Conservation (phyloP, 1,284 basidiomycete genomes). For the Athelia sp. region DNA sequence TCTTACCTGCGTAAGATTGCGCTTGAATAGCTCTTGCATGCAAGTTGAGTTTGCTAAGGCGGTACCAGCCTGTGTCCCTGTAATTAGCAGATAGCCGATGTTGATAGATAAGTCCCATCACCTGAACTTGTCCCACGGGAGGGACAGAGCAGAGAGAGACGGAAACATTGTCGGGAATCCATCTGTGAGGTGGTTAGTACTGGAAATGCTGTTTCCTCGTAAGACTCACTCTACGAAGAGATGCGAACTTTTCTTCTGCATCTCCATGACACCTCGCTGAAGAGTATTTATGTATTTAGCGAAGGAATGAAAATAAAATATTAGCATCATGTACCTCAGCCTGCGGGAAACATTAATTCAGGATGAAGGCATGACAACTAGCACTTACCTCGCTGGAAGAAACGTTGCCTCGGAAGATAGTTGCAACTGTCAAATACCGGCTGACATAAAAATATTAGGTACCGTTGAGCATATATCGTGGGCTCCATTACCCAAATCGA, state of each 20-base stretch:
- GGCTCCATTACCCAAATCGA: conserved; percentile 56
- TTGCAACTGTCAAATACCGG: conserved; percentile 83
- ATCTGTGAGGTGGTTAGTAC: conserved; percentile 36
- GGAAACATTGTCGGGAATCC: conserved; percentile 84
- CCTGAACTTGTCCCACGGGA: conserved; percentile 73
- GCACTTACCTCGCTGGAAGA: conserved; percentile 72
- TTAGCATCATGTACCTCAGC: no score
- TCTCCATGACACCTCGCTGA: conserved; percentile 41
- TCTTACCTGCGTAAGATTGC: conserved; percentile 62
- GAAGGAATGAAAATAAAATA: no score
- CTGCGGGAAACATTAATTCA: conserved; percentile 31
- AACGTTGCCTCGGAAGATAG: conserved; percentile 83
- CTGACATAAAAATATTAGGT: conserved; percentile 25
- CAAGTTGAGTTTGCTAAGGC: conserved; percentile 83
- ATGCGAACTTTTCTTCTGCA: conserved; percentile 69
- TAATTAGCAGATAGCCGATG: background rate
- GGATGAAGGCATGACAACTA: conserved; percentile 5
- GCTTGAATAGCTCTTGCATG: conserved; percentile 88
- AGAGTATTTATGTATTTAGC: no score
- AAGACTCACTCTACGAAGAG: conserved; percentile 72
- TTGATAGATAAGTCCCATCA: conserved; percentile 20
- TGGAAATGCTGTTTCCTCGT: background rate
- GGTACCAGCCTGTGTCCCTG: conserved; percentile 59
- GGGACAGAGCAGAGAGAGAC: conserved; percentile 80
- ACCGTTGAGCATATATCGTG: conserved; percentile 1